Evolutionary conservation across 2,329 filamentous ascomycete genomes (phyloP).

Genomic region (Aspergillus calidoustus): DNA sequence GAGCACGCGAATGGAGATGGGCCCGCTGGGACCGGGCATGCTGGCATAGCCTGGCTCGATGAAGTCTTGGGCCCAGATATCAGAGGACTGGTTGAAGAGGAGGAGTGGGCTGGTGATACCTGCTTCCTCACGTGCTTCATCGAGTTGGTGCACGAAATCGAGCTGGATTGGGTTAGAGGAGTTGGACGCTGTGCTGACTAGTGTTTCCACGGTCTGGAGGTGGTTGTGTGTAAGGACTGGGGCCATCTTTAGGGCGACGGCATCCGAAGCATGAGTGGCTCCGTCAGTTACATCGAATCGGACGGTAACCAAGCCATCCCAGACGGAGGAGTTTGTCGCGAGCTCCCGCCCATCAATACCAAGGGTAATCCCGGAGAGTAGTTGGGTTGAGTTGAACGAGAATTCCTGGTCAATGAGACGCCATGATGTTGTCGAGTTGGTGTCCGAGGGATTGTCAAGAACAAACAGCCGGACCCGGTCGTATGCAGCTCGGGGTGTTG

Average conservation of each 20-base stretch:
- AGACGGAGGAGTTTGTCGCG: slow-evolving; percentile 10
- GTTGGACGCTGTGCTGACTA: slow-evolving; percentile 30
- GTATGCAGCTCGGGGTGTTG: slow-evolving; percentile 12
- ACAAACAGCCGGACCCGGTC: slow-evolving; percentile 37
- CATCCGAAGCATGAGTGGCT: slow-evolving; percentile 25
- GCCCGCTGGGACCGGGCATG: slow-evolving; percentile 44
- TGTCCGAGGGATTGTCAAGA: neutral
- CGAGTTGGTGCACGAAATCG: slow-evolving; percentile 5
- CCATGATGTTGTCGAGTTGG: slow-evolving; percentile 27
- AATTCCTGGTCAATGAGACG: slow-evolving; percentile 30
- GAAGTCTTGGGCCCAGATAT: slow-evolving; percentile 48
- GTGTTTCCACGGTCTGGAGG: slow-evolving; percentile 32
- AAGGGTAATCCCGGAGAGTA: slow-evolving; percentile 38
- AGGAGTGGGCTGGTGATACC: slow-evolving; percentile 27
- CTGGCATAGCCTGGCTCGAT: slow-evolving; percentile 46
- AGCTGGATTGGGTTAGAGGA: slow-evolving; percentile 17
- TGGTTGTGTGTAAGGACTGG: slow-evolving; percentile 48
- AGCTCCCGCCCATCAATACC: slow-evolving; percentile 45
- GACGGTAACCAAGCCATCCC: slow-evolving; percentile 21
- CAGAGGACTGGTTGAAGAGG: slow-evolving; percentile 29
- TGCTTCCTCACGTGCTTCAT: slow-evolving; percentile 9
- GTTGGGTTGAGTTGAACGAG: slow-evolving; percentile 33
- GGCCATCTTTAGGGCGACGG: slow-evolving; percentile 42
- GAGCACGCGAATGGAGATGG: slow-evolving; percentile 39
- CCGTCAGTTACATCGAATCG: slow-evolving; percentile 35